Percentiles rank a stretch among this genome's conserved stretches.
phyloP scores from a whole-genome alignment of 495 filamentous ascomycete species.

The Xylaria scruposa region DNA sequence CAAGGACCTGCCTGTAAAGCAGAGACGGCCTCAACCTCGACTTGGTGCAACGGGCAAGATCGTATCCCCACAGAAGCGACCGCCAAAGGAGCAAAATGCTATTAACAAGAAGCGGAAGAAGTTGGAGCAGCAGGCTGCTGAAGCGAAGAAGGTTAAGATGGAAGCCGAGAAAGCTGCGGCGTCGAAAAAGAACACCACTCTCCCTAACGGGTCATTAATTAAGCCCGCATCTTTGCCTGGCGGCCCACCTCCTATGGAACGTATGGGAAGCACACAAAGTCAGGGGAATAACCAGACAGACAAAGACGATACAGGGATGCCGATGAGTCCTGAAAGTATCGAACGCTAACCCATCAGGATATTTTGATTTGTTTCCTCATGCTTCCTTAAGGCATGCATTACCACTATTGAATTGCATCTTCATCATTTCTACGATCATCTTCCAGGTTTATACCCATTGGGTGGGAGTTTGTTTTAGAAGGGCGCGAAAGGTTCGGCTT shows the following conservation, averaged over 20 bases:
- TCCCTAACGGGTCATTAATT: constrained; percentile 44
- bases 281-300: constrained; percentile 61
- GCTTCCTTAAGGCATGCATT: neutral
- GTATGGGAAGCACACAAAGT: constrained; percentile 57
- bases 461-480: constrained; percentile 32
- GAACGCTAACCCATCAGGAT: constrained; percentile 41
- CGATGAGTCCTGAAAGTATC: constrained; percentile 70
- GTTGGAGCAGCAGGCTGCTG: constrained; percentile 56
- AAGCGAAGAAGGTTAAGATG: constrained; percentile 44
- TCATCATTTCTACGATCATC: constrained; percentile 19
- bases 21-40: constrained; percentile 88
- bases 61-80: constrained; percentile 84
- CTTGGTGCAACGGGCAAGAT: constrained; percentile 97
- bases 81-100: constrained; percentile 74
- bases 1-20: constrained; percentile 90
- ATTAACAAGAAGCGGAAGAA: constrained; percentile 80
- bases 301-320: constrained; percentile 64
- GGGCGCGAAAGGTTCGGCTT: constrained; percentile 12
- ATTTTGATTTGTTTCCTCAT: neutral
- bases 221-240: constrained; percentile 30
- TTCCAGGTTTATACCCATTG: constrained; percentile 28
- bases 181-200: constrained; percentile 49
- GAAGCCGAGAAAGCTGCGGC: constrained; percentile 51
- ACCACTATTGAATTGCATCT: constrained; percentile 8
- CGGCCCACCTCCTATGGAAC: constrained; percentile 52